A percentile compares a stretch with the other conserved stretches of the same genome.
phyloP scores from a whole-genome alignment of 441 rosid species.

The Cnidoscolus chayamansa region DNA sequence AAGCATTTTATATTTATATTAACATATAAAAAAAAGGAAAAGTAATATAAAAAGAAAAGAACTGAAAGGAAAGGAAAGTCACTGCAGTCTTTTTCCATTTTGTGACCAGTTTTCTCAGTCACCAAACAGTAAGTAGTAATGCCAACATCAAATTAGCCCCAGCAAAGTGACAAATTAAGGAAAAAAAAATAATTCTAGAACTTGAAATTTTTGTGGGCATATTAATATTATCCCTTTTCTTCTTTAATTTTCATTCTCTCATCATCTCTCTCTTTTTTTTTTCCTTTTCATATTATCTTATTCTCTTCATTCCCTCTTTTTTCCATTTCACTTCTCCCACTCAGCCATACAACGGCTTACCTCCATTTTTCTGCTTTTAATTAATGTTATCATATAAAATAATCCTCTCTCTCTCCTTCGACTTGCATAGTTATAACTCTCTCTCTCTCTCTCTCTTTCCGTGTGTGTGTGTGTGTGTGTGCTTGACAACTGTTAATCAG shows the following conservation, averaged over 20 bases:
- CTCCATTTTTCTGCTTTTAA: conserved; percentile 10
- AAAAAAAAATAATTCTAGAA: background rate
- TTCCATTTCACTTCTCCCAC: conserved; percentile 9
- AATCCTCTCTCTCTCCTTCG: conserved; percentile 13
- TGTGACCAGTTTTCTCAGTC: conserved; percentile 8
- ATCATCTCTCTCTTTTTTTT: background rate
- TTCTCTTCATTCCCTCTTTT: conserved; percentile 5
- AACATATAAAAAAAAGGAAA: background rate
- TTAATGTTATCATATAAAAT: background rate
- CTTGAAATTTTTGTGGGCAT: background rate
- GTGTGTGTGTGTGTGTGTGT: background rate
- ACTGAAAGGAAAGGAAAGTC: background rate
- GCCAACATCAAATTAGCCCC: background rate
- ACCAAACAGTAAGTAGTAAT: conserved; percentile 7
- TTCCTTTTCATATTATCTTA: background rate
- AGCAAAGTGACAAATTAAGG: background rate
- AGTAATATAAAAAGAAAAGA: too few species aligned
- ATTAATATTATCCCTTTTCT: background rate
- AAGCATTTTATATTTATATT: too few species aligned
- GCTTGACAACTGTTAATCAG: conserved; percentile 29
- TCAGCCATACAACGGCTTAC: background rate
- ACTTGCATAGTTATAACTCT: conserved; percentile 4
- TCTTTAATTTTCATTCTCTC: background rate
- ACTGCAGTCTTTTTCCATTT: background rate
- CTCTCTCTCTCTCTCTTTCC: conserved; percentile 7